These are phyloP conservation scores for Achlya hypogyna DNA, from an alignment of 352 stramenopile species.

Conservation along the genomic window DNA sequence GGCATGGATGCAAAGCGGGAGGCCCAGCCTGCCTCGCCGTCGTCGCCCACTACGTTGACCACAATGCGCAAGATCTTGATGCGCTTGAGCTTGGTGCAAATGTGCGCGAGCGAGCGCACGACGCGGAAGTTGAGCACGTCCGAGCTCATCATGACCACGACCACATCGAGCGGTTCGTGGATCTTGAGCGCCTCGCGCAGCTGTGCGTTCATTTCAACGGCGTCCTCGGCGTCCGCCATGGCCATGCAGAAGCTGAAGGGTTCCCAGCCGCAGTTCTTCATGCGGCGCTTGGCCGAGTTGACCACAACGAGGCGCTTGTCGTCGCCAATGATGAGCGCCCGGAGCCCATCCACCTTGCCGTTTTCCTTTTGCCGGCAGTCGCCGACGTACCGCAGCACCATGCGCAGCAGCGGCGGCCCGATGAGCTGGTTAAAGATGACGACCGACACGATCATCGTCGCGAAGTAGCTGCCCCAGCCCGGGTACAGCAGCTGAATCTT, in stretches of 20 bases:
- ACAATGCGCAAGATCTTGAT: conserved; percentile 46
- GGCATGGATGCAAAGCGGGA: conserved; percentile 42
- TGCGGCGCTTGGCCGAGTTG: conserved; percentile 23
- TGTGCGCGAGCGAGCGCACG: conserved; percentile 37
- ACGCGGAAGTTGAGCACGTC: conserved; percentile 46
- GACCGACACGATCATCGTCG: conserved; percentile 61
- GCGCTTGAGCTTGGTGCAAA: conserved; percentile 38
- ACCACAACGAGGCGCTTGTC: conserved; percentile 31
- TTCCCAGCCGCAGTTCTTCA: conserved; percentile 57
- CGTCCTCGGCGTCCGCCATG: conserved; percentile 14
- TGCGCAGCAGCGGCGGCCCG: conserved; percentile 45
- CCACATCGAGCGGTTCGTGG: conserved; percentile 39
- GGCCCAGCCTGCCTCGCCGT: conserved; percentile 20
- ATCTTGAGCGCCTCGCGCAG: conserved; percentile 23
- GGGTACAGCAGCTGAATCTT: conserved; percentile 62
- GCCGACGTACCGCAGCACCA: conserved; percentile 41
- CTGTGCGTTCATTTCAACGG: conserved; percentile 27
- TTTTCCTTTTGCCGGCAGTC: conserved; percentile 50
- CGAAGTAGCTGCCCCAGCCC: conserved; percentile 60
- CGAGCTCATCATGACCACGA: conserved; percentile 50
- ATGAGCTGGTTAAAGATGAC: conserved; percentile 65
- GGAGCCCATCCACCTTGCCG: conserved; percentile 46
- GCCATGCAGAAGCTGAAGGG: conserved; percentile 23
- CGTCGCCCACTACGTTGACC: conserved; percentile 35
- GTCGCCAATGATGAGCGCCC: conserved; percentile 33